phyloP scores from a whole-genome alignment of 495 filamentous ascomycete species.

The Penicillium pulvis region DNA sequence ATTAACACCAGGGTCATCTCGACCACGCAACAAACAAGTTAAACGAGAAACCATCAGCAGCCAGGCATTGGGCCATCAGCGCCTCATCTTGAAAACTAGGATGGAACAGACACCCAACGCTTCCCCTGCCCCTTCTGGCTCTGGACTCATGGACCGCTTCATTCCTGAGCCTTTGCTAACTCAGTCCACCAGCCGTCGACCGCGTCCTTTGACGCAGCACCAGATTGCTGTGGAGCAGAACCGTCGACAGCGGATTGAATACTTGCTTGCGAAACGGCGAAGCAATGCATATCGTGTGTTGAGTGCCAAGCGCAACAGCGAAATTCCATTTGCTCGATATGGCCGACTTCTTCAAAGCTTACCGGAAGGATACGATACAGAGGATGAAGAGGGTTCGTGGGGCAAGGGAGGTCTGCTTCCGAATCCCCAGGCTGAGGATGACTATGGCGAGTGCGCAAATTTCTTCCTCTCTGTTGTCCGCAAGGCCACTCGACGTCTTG shows the following conservation, averaged over 20 bases:
- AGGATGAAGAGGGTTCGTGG: slow-evolving; percentile 64
- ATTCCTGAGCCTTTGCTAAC: slow-evolving; percentile 41
- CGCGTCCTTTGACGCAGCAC: slow-evolving; percentile 86
- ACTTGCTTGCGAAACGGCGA: slow-evolving; percentile 75
- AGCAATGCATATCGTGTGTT: slow-evolving; percentile 62
- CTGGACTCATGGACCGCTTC: slow-evolving; percentile 53
- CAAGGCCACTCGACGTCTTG: slow-evolving; percentile 67
- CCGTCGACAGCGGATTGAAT: slow-evolving; percentile 82
- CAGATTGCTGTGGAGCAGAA: slow-evolving; percentile 91
- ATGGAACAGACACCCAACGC: slow-evolving; percentile 51
- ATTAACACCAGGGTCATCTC: slow-evolving; percentile 37
- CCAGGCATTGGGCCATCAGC: slow-evolving; percentile 41
- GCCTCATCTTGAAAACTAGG: slow-evolving; percentile 52
- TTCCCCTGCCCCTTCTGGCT: slow-evolving; percentile 52
- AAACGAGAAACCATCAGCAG: slow-evolving; percentile 43
- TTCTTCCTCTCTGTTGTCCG: slow-evolving; percentile 73
- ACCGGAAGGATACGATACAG: slow-evolving; percentile 75
- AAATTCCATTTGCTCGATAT: slow-evolving; percentile 65
- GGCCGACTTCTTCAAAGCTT: slow-evolving; percentile 67
- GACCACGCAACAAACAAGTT: slow-evolving; percentile 36
- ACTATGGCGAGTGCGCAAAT: slow-evolving; percentile 77
- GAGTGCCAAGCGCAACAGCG: slow-evolving; percentile 57
- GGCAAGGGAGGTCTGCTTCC: slow-evolving; percentile 71
- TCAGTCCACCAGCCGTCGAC: slow-evolving; percentile 52
- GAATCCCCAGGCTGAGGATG: slow-evolving; percentile 64